A percentile compares a stretch with the other conserved stretches of the same genome.
Evolutionary conservation across 2,329 filamentous ascomycete genomes (phyloP).

Genomic region (Fusarium vanettenii): DNA sequence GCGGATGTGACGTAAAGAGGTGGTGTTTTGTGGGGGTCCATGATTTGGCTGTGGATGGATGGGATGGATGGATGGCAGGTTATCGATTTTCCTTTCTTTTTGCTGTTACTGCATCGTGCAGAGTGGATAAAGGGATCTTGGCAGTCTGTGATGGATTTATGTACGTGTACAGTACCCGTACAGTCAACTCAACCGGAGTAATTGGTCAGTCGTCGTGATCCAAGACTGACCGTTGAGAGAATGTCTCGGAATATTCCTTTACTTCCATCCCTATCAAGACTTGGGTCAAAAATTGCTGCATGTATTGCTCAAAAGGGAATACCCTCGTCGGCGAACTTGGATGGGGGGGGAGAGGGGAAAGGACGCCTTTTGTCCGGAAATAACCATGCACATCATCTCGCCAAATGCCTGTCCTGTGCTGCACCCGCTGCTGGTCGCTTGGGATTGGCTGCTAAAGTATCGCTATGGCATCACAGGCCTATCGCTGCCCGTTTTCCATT

Average conservation of each 20-base stretch:
- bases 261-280: not conserved
- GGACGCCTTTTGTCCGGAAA: slow-evolving; percentile 14
- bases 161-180: not conserved
- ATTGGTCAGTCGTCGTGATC: not conserved
- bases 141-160: not conserved
- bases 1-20: not conserved
- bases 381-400: slow-evolving; percentile 19
- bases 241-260: not conserved
- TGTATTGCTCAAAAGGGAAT: not conserved
- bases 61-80: not conserved
- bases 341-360: not conserved
- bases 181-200: not conserved
- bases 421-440: slow-evolving; percentile 1
- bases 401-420: not conserved
- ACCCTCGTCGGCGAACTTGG: not conserved
- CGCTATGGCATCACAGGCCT: slow-evolving; percentile 28
- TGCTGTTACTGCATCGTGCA: not conserved
- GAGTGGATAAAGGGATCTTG: not conserved
- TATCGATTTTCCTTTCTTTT: not conserved
- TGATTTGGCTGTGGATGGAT: not conserved
- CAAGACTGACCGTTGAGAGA: not conserved
- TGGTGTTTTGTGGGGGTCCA: not conserved
- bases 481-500: not conserved
- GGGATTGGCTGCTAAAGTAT: slow-evolving; percentile 31
- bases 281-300: not conserved